Base-by-base conservation (phyloP, 495 filamentous ascomycete genomes). In the Acidiella bohemica region DNA sequence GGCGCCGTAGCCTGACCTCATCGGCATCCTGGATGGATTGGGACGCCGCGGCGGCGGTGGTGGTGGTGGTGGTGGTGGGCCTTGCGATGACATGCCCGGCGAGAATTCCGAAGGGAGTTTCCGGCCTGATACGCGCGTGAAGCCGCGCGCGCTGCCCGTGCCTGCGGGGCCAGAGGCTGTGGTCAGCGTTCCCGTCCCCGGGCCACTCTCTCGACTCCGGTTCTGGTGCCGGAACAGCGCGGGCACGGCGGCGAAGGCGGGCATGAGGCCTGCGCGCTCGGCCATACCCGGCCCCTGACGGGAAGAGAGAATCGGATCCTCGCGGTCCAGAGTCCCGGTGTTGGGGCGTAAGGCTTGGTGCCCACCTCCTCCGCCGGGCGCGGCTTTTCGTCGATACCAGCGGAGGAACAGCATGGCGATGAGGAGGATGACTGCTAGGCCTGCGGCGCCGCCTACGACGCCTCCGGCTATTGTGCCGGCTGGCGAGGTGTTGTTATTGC, bases 381-480 rank as follows among this genome's bases (percentile, higher is more conserved):
- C 46, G 5, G 28, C 18, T 31, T 29, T 28, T n/a, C 52, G 44
- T n/a, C 44, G 35, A 32, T 40, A 53, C 50, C 50, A 55, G 24
- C 53, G 53, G 2, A 55, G 26, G 32, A 50, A 41, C 6, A 53
- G 24, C 23, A 53, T 36, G 11, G 50, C 42, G 11, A 53, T 32
- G 14, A 55, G 36, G n/a, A 55, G 36, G 17, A 55, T 20, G 14
- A 53, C 26, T 2, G 53, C 49, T 5, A 55, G 25, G 23, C 53
- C 53, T 16, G 53, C 53, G 2, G 47, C 49, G 24, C 53, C 53
- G 13, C 53, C 53, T 10, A 55, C 50, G 4, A 53, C 53, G 11
- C 53, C 53, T 12, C 53, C 53, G 6, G 47, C 53, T 7, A 55
- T 45, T 13, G 43, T 47, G 12, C 44, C 36, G 4, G 53, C 18